Conservation (phyloP, 2,329 filamentous ascomycete genomes). For the Ophiocordyceps camponoti-floridani region DNA sequence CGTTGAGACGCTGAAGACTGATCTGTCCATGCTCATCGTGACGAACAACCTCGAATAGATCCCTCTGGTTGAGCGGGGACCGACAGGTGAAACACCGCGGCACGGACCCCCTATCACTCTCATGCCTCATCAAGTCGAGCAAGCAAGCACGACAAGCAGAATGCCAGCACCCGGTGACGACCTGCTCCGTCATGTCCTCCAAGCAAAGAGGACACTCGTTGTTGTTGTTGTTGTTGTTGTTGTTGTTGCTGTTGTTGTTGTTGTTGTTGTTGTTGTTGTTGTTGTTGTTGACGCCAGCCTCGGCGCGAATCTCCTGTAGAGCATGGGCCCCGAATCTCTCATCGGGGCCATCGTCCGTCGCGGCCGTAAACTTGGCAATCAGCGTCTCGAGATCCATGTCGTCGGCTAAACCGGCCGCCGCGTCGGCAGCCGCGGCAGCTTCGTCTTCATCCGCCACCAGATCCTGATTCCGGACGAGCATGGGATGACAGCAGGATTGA, state of each 20-base stretch:
- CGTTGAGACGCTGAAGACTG: conserved; percentile 40
- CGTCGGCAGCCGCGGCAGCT: conserved; percentile 55
- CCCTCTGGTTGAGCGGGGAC: conserved; percentile 59
- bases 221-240: no score
- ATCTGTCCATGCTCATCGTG: conserved; percentile 49
- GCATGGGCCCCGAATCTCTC: conserved; percentile 73
- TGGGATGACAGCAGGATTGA: conserved; percentile 86
- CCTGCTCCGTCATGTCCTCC: conserved; percentile 90
- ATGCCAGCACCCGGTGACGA: conserved; percentile 94
- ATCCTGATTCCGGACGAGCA: conserved; percentile 70
- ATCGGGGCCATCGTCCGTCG: conserved; percentile 42
- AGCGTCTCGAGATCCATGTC: conserved; percentile 89
- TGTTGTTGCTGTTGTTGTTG: no score
- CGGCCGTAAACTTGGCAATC: conserved; percentile 65
- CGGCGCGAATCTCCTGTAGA: conserved; percentile 77
- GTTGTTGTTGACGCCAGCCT: no score
- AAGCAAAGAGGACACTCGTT: conserved; percentile 89
- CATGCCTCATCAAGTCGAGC: conserved; percentile 76
- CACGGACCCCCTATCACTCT: conserved; percentile 55
- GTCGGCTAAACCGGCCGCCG: conserved; percentile 66
- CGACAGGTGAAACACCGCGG: conserved; percentile 86
- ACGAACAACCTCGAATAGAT: conserved; percentile 82
- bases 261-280: no score
- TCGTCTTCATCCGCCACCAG: conserved; percentile 79
- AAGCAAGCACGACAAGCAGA: conserved; percentile 89